phyloP scores from a whole-genome alignment of 352 stramenopile genomes.

The Phytopythium oedochilum region DNA sequence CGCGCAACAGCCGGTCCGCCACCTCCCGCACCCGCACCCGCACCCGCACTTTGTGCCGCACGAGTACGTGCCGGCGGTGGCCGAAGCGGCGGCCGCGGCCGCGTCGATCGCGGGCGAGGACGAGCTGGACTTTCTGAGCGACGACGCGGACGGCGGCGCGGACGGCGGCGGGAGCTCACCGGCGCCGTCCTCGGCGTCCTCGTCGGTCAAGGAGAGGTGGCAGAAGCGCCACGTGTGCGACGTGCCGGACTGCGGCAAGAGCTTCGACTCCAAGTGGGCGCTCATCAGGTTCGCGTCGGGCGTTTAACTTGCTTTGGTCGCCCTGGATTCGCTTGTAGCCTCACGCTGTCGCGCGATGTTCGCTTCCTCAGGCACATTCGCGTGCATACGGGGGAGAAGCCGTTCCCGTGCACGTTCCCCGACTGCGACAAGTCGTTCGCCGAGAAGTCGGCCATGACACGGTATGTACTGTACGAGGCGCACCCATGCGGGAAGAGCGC shows the following conservation, averaged over 20 bases:
- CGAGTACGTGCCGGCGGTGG: constrained; percentile 8
- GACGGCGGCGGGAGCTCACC: constrained; percentile 17
- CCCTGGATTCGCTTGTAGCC: too few species aligned
- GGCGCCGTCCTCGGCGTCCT: constrained; percentile 29
- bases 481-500: neutral
- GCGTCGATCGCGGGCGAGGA: constrained; percentile 6
- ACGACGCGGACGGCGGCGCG: neutral
- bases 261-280: constrained; percentile 84
- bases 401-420: constrained; percentile 76
- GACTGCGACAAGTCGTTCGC: constrained; percentile 87
- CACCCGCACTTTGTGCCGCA: constrained; percentile 6
- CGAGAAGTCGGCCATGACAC: constrained; percentile 85
- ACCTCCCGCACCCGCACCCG: neutral
- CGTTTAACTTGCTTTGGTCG: too few species aligned
- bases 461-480: constrained; percentile 31
- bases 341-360: neutral
- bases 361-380: constrained; percentile 60
- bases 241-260: constrained; percentile 65
- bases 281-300: constrained; percentile 55
- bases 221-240: constrained; percentile 74
- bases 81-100: constrained; percentile 15
- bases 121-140: constrained; percentile 9
- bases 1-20: constrained; percentile 6
- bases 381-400: constrained; percentile 86
- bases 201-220: constrained; percentile 54